phyloP scores from a whole-genome alignment of 2,329 filamentous ascomycete genomes.

The Fusarium denticulatum region DNA sequence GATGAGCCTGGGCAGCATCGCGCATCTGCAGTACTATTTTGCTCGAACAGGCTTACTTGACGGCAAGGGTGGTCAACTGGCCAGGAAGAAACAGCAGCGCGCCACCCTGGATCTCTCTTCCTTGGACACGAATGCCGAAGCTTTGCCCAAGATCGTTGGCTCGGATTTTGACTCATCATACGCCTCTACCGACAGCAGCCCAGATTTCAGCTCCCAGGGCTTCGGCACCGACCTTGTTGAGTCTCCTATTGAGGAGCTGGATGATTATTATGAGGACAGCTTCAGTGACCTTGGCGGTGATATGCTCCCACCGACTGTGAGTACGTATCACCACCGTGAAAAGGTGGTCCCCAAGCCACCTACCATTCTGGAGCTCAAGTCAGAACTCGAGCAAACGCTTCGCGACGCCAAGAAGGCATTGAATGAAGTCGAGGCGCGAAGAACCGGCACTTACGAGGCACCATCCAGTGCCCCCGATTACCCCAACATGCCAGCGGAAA shows the following conservation, averaged over 20 bases:
- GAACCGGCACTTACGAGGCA: constrained; percentile 45
- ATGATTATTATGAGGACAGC: constrained; percentile 64
- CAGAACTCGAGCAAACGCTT: constrained; percentile 72
- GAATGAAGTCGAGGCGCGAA: constrained; percentile 62
- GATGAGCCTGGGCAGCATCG: constrained; percentile 94
- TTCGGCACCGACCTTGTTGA: constrained; percentile 56
- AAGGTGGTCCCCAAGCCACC: constrained; percentile 86
- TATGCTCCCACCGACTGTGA: constrained; percentile 96
- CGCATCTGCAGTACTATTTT: constrained; percentile 98
- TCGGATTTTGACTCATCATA: constrained; percentile 69
- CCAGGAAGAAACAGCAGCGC: constrained; percentile 73
- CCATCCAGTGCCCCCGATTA: constrained; percentile 44
- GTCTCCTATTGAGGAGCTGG: constrained; percentile 58
- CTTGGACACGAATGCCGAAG: constrained; percentile 51
- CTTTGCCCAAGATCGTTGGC: constrained; percentile 52
- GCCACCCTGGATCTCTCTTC: constrained; percentile 67
- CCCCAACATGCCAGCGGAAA: constrained; percentile 56
- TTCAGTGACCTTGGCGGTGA: constrained; percentile 74
- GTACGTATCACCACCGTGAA: constrained; percentile 90
- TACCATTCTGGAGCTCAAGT: constrained; percentile 80
- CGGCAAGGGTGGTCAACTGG: constrained; percentile 88
- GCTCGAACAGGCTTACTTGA: constrained; percentile 92
- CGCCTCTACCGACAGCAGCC: constrained; percentile 68
- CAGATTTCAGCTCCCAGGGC: constrained; percentile 58
- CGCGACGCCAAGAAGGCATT: constrained; percentile 75